phyloP scores from a whole-genome alignment of 805 yeast genomes.

The Brettanomyces nanus region DNA sequence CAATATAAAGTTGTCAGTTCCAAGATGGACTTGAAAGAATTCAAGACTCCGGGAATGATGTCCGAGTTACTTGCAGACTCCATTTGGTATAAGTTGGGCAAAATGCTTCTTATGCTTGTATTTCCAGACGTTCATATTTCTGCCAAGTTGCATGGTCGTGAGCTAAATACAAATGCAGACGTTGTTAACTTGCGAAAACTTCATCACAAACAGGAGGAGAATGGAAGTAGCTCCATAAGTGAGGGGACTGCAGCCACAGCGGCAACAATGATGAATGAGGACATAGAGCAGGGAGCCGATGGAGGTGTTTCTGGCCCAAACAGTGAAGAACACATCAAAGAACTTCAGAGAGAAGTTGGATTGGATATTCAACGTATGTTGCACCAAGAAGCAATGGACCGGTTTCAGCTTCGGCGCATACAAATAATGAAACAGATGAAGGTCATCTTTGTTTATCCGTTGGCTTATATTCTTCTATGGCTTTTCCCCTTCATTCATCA shows the following conservation, averaged over 20 bases:
- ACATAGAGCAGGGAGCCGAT: too few species aligned
- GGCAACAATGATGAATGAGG: neutral
- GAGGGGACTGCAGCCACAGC: neutral
- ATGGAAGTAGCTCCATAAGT: constrained; percentile 1
- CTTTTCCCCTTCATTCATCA: constrained; percentile 67
- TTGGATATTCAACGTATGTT: constrained; percentile 28
- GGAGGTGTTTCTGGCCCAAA: neutral
- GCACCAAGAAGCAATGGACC: constrained; percentile 52
- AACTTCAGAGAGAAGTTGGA: constrained; percentile 18
- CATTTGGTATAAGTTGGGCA: constrained; percentile 24
- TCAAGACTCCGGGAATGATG: neutral
- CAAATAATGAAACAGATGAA: constrained; percentile 72
- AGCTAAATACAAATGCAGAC: constrained; percentile 20
- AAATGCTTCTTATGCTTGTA: constrained; percentile 19
- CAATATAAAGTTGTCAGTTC: constrained; percentile 53
- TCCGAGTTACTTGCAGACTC: constrained; percentile 19
- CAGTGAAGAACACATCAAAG: constrained; percentile 7
- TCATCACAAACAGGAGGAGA: constrained; percentile 5
- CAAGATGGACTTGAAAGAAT: constrained; percentile 16
- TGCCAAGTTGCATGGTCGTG: constrained; percentile 23
- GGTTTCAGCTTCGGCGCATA: constrained; percentile 54
- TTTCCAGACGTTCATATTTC: constrained; percentile 25
- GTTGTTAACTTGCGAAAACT: constrained; percentile 18
- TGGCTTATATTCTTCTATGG: constrained; percentile 78
- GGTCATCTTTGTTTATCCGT: constrained; percentile 74